Evolutionary conservation across 2,329 filamentous ascomycete genomes (phyloP).

Genomic region (Diaporthe velutina): DNA sequence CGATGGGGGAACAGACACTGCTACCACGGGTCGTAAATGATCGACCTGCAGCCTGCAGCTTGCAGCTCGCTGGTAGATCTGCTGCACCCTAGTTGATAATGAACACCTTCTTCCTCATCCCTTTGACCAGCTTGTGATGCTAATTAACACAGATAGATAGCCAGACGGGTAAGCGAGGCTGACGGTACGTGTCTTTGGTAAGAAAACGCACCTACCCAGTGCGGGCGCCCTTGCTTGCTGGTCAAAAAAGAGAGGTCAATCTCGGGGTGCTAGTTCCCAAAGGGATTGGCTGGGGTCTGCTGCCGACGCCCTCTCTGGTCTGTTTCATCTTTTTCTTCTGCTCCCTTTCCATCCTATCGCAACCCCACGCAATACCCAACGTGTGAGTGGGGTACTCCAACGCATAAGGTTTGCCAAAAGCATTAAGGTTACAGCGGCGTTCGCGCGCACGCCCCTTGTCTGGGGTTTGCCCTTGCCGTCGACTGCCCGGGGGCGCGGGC

Average conservation of each 20-base stretch:
- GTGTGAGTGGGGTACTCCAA: slow-evolving; percentile 16
- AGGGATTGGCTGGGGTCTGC: slow-evolving; percentile 19
- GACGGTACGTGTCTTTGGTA: neutral
- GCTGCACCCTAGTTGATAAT: neutral
- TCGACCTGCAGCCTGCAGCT: neutral
- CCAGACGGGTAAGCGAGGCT: slow-evolving; percentile 15
- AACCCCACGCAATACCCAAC: slow-evolving; percentile 17
- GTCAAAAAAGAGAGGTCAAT: slow-evolving; percentile 5
- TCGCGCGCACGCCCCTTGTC: slow-evolving; percentile 18
- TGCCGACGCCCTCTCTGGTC: slow-evolving; percentile 17
- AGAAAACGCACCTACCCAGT: neutral
- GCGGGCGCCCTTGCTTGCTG: slow-evolving; percentile 13
- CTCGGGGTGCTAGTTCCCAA: slow-evolving; percentile 16
- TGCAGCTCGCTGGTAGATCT: neutral
- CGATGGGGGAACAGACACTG: neutral
- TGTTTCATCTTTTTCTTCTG: slow-evolving; percentile 30
- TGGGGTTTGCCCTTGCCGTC: slow-evolving; percentile 22
- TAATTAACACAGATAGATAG: neutral
- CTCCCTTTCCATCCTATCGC: slow-evolving; percentile 28
- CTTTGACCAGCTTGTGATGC: neutral
- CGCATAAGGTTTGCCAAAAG: slow-evolving; percentile 19
- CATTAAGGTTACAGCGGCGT: slow-evolving; percentile 24
- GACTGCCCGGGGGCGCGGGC: neutral
- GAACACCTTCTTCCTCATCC: slow-evolving; percentile 1
- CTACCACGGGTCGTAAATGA: neutral